Percentiles rank a stretch among this genome's conserved stretches.
Evolutionary conservation across 306 rosid species (phyloP).

Genomic region (Lathyrus oleraceus): DNA sequence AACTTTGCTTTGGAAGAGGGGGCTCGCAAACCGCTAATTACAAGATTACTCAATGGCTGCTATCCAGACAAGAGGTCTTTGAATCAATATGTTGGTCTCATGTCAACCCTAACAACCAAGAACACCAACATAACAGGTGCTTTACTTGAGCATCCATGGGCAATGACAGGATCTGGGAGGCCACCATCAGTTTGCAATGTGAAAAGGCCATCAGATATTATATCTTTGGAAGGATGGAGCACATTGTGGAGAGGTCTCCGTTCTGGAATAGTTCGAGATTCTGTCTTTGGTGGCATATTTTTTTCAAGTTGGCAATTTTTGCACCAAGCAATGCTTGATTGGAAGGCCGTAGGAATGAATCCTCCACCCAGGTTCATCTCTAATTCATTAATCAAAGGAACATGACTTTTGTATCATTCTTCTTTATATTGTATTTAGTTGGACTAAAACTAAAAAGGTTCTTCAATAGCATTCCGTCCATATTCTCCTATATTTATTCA

Average conservation of each 20-base stretch:
- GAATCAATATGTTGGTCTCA: slow-evolving; percentile 58
- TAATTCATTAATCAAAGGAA: slow-evolving; percentile 21
- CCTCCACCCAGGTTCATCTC: slow-evolving; percentile 78
- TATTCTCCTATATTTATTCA: slow-evolving; percentile 9
- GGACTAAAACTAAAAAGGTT: slow-evolving; percentile 7
- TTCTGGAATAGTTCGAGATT: slow-evolving; percentile 80
- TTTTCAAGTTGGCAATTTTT: slow-evolving; percentile 87
- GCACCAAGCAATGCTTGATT: slow-evolving; percentile 77
- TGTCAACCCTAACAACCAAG: slow-evolving; percentile 74
- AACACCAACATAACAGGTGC: slow-evolving; percentile 60
- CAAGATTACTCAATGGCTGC: slow-evolving; percentile 61
- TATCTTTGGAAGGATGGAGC: slow-evolving; percentile 86
- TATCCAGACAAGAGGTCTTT: slow-evolving; percentile 70
- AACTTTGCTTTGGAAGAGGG: slow-evolving; percentile 52
- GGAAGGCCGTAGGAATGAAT: slow-evolving; percentile 87
- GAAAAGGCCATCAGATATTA: slow-evolving; percentile 56
- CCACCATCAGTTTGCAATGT: slow-evolving; percentile 74
- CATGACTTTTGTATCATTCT: slow-evolving; percentile 9
- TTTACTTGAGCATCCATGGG: slow-evolving; percentile 84
- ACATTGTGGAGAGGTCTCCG: slow-evolving; percentile 86
- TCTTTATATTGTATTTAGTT: slow-evolving; percentile 14
- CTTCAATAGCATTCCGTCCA: background rate
- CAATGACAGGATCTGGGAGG: slow-evolving; percentile 87
- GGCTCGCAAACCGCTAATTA: slow-evolving; percentile 52
- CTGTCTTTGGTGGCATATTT: slow-evolving; percentile 79